Evolutionary conservation across 495 filamentous ascomycete species (phyloP).

Genomic region (Melanomma pulvis-pyrius): DNA sequence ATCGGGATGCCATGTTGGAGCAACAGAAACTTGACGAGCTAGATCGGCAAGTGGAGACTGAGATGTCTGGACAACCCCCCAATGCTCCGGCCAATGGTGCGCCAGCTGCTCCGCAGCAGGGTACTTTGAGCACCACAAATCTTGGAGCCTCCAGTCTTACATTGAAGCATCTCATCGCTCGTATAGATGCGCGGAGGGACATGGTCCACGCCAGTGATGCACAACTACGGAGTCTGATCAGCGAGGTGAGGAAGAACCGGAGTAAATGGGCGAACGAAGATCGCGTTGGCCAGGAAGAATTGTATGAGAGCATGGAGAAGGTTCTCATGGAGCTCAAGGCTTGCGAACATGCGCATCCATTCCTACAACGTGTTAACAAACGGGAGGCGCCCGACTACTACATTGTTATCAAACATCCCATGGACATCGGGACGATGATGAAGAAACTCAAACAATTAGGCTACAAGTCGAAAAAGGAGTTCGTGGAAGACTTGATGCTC

Average conservation of each 20-base stretch:
- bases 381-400: slow-evolving; percentile 96
- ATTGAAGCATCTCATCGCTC: slow-evolving; percentile 90
- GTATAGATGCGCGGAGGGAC: slow-evolving; percentile 89
- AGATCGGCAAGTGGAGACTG: slow-evolving; percentile 91
- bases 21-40: slow-evolving; percentile 96
- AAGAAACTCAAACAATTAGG: slow-evolving; percentile 88
- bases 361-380: slow-evolving; percentile 91
- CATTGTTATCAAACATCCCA: slow-evolving; percentile 91
- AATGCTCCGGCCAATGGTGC: slow-evolving; percentile 52
- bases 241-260: slow-evolving; percentile 93
- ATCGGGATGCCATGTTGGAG: slow-evolving; percentile 93
- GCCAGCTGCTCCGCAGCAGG: slow-evolving; percentile 61
- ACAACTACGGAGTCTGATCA: slow-evolving; percentile 88
- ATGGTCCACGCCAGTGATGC: slow-evolving; percentile 88
- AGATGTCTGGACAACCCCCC: slow-evolving; percentile 73
- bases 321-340: slow-evolving; percentile 95
- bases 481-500: slow-evolving; percentile 86
- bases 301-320: slow-evolving; percentile 95
- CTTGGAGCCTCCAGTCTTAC: slow-evolving; percentile 96
- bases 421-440: slow-evolving; percentile 97
- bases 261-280: slow-evolving; percentile 99
- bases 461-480: slow-evolving; percentile 94
- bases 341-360: slow-evolving; percentile 91
- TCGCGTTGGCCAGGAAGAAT: slow-evolving; percentile 92
- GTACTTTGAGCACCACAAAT: slow-evolving; percentile 88